Conservation (phyloP, 2,329 filamentous ascomycete genomes). For the Aureobasidium sp. region DNA sequence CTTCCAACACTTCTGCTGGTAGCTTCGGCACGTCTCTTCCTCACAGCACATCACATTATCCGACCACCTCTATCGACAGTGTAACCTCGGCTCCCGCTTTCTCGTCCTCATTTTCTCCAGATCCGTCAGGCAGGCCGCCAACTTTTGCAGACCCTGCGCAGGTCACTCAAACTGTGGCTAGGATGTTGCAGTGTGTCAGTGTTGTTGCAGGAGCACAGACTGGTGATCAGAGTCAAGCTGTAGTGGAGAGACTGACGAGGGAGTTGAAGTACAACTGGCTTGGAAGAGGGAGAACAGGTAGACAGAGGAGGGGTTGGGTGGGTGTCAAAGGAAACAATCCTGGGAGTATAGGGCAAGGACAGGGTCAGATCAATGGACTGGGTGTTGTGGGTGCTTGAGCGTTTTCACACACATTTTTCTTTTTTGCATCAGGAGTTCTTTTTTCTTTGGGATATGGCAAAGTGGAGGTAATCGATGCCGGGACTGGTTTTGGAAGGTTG, state of each 20-base stretch:
- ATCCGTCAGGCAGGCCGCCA: conserved; percentile 11
- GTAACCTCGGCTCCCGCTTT: background rate
- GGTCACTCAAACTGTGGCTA: conserved; percentile 85
- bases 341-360: background rate
- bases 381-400: conserved; percentile 21
- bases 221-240: conserved; percentile 63
- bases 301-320: conserved; percentile 84
- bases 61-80: conserved; percentile 16
- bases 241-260: conserved; percentile 74
- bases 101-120: conserved; percentile 13
- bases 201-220: conserved; percentile 72
- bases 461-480: background rate
- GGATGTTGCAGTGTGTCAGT: conserved; percentile 94
- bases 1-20: conserved; percentile 65
- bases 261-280: conserved; percentile 96
- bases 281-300: conserved; percentile 76
- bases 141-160: conserved; percentile 44
- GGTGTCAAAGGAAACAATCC: conserved; percentile 43
- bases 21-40: conserved; percentile 34
- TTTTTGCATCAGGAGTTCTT: background rate
- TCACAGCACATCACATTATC: conserved; percentile 21
- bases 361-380: conserved; percentile 14
- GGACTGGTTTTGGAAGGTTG: background rate
- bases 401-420: background rate
- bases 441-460: background rate